These are phyloP conservation scores for Chlamydomonas reinhardtii DNA, from an alignment of 163 green algal species.

Conservation along the genomic window DNA sequence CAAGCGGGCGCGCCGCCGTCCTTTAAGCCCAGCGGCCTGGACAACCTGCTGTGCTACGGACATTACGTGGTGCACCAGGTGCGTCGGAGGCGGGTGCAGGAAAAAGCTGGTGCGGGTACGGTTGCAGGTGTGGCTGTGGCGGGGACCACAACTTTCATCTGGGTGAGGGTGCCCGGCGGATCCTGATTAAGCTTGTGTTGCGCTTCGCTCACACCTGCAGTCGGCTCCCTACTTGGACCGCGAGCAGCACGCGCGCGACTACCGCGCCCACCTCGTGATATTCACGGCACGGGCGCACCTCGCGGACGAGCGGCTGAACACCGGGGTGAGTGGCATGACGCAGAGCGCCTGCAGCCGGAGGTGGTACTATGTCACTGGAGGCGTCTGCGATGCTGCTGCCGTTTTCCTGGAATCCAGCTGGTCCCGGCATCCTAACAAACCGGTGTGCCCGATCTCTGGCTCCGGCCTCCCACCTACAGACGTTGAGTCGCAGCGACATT, in stretches of 20 bases:
- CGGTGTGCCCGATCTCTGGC: too few relatives aligned
- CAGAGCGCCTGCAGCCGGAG: too few relatives aligned
- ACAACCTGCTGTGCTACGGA: constrained; percentile 60
- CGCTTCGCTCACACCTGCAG: not conserved
- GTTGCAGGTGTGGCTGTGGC: not conserved
- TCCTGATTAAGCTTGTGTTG: not conserved
- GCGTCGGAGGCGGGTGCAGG: not conserved
- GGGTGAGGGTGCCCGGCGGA: too few relatives aligned
- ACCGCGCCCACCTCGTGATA: constrained; percentile 54
- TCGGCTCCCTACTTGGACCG: constrained; percentile 54
- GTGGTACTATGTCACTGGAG: too few relatives aligned
- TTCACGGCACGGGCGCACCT: constrained; percentile 60
- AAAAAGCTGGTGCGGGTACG: too few relatives aligned
- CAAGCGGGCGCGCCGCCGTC: not conserved
- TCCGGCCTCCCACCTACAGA: not conserved
- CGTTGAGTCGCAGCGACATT: constrained; percentile 32
- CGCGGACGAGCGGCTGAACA: constrained; percentile 50
- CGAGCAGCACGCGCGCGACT: constrained; percentile 57
- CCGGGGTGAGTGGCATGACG: not conserved
- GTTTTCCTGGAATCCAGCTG: too few relatives aligned
- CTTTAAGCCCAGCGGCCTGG: constrained; percentile 47
- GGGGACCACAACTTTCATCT: too few relatives aligned
- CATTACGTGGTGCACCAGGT: constrained; percentile 63
- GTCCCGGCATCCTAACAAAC: not conserved
- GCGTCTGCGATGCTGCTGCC: too few relatives aligned